Evolutionary conservation across 2,329 filamentous ascomycete species (phyloP), one percentile per base, ranked within the genome.

Genomic region (Coccinonectria pachysandricola): DNA sequence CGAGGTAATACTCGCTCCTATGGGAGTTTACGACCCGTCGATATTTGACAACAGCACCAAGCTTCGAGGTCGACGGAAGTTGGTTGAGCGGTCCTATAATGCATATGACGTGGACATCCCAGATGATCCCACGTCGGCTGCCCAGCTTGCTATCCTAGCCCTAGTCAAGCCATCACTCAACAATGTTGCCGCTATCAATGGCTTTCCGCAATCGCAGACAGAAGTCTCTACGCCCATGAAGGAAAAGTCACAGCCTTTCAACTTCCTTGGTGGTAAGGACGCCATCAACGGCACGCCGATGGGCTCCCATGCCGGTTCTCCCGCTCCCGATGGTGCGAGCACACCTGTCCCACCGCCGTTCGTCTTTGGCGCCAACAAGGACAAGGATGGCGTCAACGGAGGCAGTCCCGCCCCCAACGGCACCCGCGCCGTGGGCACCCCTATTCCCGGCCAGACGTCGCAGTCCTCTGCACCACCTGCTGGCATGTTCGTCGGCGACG

Each of bases 1-100:
- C 42, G 91, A 96, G 54, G 81, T 92, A 12, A 83, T 93, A 42
- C 67, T 98, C n/a, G 81, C 91, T 1, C 81, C 87, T 1, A 85
- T 94, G 79, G 87, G 86, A n/a, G 82, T 87, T 45, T 95, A 92
- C 53, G 81, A 88, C 34, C 88, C 91, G 0, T 63, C 71, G 3
- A 79, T 95, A 28, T 94, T 96, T 42, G 84, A 93, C 49, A 79
- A 86, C 43, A 74, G 69, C 15, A 59, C 70, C 18, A 98, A 98
- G 60, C 69, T 96, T 8, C 62, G 68, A 12, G 79, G 83, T 21
- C 75, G 88, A 25, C 74, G 85, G 39, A 86, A 79, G 46, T 64
- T 96, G 12, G 75, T 96, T 16, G 78, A 84, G 29, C 79, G 83
- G 19, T 95, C 88, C 0, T 86, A 87, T 44, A 93, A 98, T 50